phyloP scores from a whole-genome alignment of 768 basidiomycete species.

The Epithele typhae region DNA sequence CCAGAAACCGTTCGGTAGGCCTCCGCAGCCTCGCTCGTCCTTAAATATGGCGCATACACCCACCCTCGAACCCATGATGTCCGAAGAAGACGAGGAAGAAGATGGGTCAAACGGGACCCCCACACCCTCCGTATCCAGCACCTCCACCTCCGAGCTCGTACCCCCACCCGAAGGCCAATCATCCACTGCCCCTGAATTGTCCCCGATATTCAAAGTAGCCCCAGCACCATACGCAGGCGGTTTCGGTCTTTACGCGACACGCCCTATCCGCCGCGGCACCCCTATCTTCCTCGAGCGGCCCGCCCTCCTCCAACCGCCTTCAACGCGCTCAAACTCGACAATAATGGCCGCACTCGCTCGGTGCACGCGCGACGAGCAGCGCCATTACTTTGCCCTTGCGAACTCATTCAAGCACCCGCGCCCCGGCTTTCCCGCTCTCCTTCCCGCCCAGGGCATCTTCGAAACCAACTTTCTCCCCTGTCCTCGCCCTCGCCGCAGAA shows the following conservation, averaged over 20 bases:
- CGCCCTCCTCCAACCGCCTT: slow-evolving; percentile 19
- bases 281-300: slow-evolving; percentile 24
- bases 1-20: background rate
- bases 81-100: slow-evolving; percentile 11
- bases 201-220: slow-evolving; percentile 12
- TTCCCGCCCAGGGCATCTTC: slow-evolving; percentile 25
- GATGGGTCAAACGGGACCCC: slow-evolving; percentile 3
- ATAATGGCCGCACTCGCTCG: slow-evolving; percentile 19
- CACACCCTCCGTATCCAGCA: background rate
- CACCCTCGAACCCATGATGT: slow-evolving; percentile 9
- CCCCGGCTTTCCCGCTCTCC: slow-evolving; percentile 10
- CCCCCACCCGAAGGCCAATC: slow-evolving; percentile 3
- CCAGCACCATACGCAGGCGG: slow-evolving; percentile 17
- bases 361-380: slow-evolving; percentile 24
- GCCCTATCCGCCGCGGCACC: slow-evolving; percentile 21
- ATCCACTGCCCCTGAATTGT: slow-evolving; percentile 1
- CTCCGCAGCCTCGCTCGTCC: slow-evolving; percentile 9
- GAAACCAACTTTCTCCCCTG: slow-evolving; percentile 27
- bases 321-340: slow-evolving; percentile 18
- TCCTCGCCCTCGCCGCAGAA: background rate
- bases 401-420: slow-evolving; percentile 17
- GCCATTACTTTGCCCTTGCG: slow-evolving; percentile 22
- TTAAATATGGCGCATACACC: slow-evolving; percentile 10
- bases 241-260: slow-evolving; percentile 24
- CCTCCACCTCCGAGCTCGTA: background rate